Conservation (phyloP, 768 basidiomycete genomes). For the Sistotremastrum niveocremeum region DNA sequence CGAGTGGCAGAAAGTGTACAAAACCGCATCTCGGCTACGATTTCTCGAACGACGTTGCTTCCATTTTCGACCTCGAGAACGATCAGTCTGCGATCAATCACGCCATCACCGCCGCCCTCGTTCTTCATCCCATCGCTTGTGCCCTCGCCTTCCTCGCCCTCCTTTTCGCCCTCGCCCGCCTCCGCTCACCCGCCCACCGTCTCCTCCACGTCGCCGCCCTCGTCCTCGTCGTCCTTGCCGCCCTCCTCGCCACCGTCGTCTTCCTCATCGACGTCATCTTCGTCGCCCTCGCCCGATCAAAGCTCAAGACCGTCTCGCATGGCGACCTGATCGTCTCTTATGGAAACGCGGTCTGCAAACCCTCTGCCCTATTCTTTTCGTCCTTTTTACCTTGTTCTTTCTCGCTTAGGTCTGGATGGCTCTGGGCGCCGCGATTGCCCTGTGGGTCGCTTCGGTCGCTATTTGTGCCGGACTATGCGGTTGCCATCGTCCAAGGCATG, state of each 20-base stretch:
- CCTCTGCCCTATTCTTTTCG: background rate
- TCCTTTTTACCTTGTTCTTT: background rate
- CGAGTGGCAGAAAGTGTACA: constrained; percentile 23
- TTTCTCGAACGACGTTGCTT: constrained; percentile 32
- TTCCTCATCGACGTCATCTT: constrained; percentile 42
- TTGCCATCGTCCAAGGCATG: background rate
- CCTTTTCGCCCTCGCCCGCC: constrained; percentile 31
- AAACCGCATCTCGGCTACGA: constrained; percentile 37
- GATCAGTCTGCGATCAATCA: constrained; percentile 22
- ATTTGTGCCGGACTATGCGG: constrained; percentile 3
- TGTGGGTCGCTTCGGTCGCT: constrained; percentile 32
- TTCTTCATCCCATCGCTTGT: constrained; percentile 42
- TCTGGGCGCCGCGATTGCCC: constrained; percentile 33
- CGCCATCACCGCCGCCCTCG: constrained; percentile 33
- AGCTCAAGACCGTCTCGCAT: constrained; percentile 28
- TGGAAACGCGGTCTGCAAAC: constrained; percentile 31
- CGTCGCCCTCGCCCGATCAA: constrained; percentile 30
- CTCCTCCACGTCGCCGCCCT: constrained; percentile 26
- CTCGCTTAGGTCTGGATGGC: constrained; percentile 36
- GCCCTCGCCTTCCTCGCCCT: constrained; percentile 38
- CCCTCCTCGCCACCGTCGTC: constrained; percentile 32
- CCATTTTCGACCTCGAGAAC: constrained; percentile 19
- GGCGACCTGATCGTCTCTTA: constrained; percentile 27
- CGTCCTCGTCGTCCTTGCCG: constrained; percentile 24
- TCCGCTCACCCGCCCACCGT: constrained; percentile 25